A percentile compares a stretch with the other conserved stretches of the same genome.
These are phyloP conservation scores for Pinus taeda DNA, from an alignment of 75 land plant genomes.

Conservation along the genomic window DNA sequence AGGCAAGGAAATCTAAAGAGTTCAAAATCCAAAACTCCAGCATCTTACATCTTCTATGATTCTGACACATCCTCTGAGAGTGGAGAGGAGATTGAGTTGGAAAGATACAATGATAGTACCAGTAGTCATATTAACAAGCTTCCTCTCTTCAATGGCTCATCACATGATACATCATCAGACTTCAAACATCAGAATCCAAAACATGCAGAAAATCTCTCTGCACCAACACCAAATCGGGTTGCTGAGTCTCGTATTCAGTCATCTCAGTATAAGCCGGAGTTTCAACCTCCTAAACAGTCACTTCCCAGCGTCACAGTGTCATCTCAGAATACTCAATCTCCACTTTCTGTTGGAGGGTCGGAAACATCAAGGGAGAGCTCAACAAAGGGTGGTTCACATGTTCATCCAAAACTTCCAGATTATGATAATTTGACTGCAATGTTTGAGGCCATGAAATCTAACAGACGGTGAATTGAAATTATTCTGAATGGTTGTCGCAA, in stretches of 20 bases:
- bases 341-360: conserved; percentile 11
- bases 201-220: neutral
- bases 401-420: conserved; percentile 82
- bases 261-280: neutral
- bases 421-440: conserved; percentile 42
- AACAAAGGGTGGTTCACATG: conserved; percentile 36
- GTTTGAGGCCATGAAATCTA: conserved; percentile 24
- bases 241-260: neutral
- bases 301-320: neutral
- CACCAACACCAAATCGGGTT: neutral
- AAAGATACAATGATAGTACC: neutral
- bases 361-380: conserved; percentile 13
- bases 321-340: conserved; percentile 7
- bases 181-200: conserved; percentile 5
- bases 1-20: neutral
- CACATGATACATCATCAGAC: neutral
- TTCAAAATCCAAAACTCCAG: conserved; percentile 6
- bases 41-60: conserved; percentile 32
- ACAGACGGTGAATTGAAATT: conserved; percentile 5
- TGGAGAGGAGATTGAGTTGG: conserved; percentile 30
- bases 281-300: conserved; percentile 10
- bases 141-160: neutral
- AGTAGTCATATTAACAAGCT: neutral
- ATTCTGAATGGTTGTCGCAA: neutral
- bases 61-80: conserved; percentile 40